phyloP scores from a whole-genome alignment of 805 yeast species.

The Saccharomycopsis lassenensis region DNA sequence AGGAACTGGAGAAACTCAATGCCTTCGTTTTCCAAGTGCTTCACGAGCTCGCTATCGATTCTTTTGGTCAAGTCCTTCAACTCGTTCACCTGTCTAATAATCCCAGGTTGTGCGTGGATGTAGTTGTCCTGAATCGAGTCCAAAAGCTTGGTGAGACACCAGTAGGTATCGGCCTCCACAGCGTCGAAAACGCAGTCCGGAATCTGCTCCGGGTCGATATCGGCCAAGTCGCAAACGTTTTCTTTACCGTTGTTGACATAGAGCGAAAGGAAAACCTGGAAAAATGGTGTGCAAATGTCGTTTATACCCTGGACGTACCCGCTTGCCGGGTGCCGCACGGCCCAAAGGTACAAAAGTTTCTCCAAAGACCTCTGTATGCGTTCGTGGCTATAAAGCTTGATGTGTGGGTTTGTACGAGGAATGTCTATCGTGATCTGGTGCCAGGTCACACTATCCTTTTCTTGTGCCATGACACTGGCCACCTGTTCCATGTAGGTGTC shows the following conservation, averaged over 20 bases:
- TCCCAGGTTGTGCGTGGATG: constrained; percentile 97
- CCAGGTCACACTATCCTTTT: constrained; percentile 71
- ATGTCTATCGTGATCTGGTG: constrained; percentile 94
- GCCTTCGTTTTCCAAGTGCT: constrained; percentile 69
- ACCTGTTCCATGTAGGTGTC: constrained; percentile 70
- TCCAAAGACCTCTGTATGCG: constrained; percentile 73
- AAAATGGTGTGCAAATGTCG: constrained; percentile 88
- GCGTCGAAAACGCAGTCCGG: constrained; percentile 50
- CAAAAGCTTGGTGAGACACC: constrained; percentile 86
- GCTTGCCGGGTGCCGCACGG: constrained; percentile 92
- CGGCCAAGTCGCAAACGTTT: constrained; percentile 32
- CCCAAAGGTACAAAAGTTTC: constrained; percentile 82
- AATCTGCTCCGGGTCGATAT: constrained; percentile 45
- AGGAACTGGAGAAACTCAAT: constrained; percentile 94
- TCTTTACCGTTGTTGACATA: constrained; percentile 34
- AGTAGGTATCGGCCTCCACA: constrained; percentile 91
- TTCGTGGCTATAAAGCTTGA: constrained; percentile 56
- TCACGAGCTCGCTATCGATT: constrained; percentile 63
- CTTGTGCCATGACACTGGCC: constrained; percentile 36
- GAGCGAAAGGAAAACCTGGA: constrained; percentile 68
- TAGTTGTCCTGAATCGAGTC: constrained; percentile 96
- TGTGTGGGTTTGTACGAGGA: constrained; percentile 84
- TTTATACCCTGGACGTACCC: constrained; percentile 98
- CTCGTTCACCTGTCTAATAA: constrained; percentile 79
- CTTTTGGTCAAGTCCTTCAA: constrained; percentile 66